Evolutionary conservation across 306 rosid species (phyloP).

Genomic region (Hippophae gyantsensis): DNA sequence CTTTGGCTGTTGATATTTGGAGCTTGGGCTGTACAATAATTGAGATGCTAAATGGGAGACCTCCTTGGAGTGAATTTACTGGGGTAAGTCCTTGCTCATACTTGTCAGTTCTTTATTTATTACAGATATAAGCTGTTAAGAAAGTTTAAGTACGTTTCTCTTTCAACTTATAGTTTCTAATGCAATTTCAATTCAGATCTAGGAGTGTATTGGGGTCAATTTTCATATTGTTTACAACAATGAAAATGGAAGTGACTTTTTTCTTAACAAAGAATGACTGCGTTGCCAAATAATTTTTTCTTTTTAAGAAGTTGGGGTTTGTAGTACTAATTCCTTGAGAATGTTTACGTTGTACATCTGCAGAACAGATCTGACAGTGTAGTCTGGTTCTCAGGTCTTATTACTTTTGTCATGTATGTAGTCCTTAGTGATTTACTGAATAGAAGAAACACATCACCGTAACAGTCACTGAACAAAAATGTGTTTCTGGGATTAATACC

Average conservation of each 20-base stretch:
- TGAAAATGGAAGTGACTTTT: neutral
- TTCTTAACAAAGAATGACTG: neutral
- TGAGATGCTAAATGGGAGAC: slow-evolving; percentile 83
- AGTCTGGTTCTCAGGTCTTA: neutral
- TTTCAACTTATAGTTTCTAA: neutral
- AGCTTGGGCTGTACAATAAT: slow-evolving; percentile 92
- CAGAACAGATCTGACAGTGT: neutral
- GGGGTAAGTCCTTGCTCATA: slow-evolving; percentile 48
- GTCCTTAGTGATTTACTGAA: too few species aligned
- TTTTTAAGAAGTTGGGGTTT: neutral
- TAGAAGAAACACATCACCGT: too few species aligned
- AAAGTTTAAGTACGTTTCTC: neutral
- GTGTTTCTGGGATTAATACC: too few species aligned
- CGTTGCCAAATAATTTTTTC: neutral
- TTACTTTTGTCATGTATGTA: too few species aligned
- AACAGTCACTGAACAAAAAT: too few species aligned
- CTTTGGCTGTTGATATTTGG: slow-evolving; percentile 92
- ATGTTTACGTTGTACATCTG: neutral
- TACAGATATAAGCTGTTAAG: slow-evolving; percentile 4
- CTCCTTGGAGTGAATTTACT: slow-evolving; percentile 79
- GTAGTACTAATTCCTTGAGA: neutral
- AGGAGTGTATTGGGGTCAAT: neutral
- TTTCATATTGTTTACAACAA: neutral
- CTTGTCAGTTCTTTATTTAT: slow-evolving; percentile 10
- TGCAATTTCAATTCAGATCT: neutral